Conservation (phyloP, 306 rosid genomes). For the Malus sylvestris region DNA sequence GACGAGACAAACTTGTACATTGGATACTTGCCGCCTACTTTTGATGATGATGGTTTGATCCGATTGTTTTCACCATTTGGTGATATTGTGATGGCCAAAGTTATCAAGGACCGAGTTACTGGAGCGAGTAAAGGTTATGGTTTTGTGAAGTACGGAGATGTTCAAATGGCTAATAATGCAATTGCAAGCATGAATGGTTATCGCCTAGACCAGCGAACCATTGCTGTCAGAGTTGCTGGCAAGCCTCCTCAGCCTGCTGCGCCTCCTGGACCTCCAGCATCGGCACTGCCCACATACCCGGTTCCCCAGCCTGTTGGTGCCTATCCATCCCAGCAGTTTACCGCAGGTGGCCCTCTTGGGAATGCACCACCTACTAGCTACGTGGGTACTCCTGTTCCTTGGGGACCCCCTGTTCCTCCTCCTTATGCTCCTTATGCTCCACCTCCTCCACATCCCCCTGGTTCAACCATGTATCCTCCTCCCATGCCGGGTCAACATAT, state of each 20-base stretch:
- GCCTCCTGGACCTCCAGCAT: constrained; percentile 81
- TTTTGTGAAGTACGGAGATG: constrained; percentile 85
- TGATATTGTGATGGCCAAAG: constrained; percentile 96
- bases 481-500: constrained; percentile 72
- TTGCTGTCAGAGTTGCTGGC: constrained; percentile 98
- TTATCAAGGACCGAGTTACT: constrained; percentile 75
- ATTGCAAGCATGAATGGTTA: constrained; percentile 84
- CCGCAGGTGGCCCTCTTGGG: constrained; percentile 66
- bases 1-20: constrained; percentile 94
- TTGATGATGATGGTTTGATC: constrained; percentile 86
- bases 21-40: constrained; percentile 90
- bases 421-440: constrained; percentile 61
- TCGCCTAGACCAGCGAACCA: constrained; percentile 86
- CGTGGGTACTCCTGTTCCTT: constrained; percentile 65
- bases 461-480: constrained; percentile 70
- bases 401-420: constrained; percentile 93
- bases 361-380: constrained; percentile 64
- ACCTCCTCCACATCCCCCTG: constrained; percentile 81
- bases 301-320: constrained; percentile 62
- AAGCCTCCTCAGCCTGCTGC: constrained; percentile 92
- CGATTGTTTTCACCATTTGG: constrained; percentile 85
- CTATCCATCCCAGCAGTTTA: constrained; percentile 88
- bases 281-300: constrained; percentile 67
- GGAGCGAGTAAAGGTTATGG: constrained; percentile 96
- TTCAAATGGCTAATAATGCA: constrained; percentile 90